Percentiles rank a stretch among this genome's conserved stretches.
Evolutionary conservation across 306 rosid species (phyloP).

Genomic region (Pyrus communis): DNA sequence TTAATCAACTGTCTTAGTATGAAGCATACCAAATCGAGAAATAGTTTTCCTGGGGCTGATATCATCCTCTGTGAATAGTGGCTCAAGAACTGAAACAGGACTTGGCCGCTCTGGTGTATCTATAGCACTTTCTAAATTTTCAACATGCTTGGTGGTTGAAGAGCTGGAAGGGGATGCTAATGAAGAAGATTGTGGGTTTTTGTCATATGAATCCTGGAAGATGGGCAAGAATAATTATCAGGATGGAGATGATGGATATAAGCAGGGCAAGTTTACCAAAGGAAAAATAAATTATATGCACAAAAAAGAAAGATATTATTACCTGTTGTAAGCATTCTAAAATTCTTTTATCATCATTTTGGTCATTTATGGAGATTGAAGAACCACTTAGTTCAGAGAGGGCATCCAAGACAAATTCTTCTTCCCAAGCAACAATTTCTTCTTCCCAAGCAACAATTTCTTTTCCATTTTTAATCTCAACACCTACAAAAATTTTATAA

Average conservation of each 20-base stretch:
- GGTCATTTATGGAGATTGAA: conserved; percentile 25
- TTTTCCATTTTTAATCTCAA: conserved; percentile 22
- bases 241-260: neutral
- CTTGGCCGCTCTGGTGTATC: conserved; percentile 68
- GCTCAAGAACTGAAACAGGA: conserved; percentile 85
- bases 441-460: conserved; percentile 22
- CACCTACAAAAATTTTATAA: conserved; percentile 36
- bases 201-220: conserved; percentile 42
- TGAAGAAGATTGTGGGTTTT: conserved; percentile 43
- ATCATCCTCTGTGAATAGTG: conserved; percentile 54
- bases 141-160: conserved; percentile 26
- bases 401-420: conserved; percentile 31
- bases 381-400: conserved; percentile 28
- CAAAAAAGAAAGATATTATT: conserved; percentile 16
- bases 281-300: neutral
- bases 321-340: conserved; percentile 50
- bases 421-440: conserved; percentile 22
- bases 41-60: conserved; percentile 33
- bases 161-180: conserved; percentile 41
- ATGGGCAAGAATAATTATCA: conserved; percentile 6
- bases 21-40: conserved; percentile 39
- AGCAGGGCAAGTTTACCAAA: neutral
- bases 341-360: conserved; percentile 24
- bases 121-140: conserved; percentile 33
- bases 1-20: neutral